Base-by-base conservation (phyloP, 2,329 filamentous ascomycete genomes). In the Colletotrichum horii region DNA sequence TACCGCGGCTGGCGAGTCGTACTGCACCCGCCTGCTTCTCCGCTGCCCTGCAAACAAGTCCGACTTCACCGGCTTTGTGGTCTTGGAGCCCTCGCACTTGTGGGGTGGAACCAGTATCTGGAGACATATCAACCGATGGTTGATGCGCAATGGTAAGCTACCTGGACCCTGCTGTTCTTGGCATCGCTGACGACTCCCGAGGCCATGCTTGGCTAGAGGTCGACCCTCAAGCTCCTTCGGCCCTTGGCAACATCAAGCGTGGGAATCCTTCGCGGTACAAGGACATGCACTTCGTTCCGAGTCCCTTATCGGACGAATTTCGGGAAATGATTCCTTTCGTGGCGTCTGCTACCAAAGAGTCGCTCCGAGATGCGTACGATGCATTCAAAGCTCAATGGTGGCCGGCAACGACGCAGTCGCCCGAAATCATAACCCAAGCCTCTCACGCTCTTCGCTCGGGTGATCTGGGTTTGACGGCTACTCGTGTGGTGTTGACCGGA, bases 71-170 rank as follows among this genome's bases (percentile, higher is more conserved):
- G 74, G 76, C 16, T 77, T 78, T 15, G 74, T 74, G 16, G 74
- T 77, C 1, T 58, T 75, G 30, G 77, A 78, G 48, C 77, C 77
- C 3, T 78, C 76, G 2, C 77, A 78, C 56, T 55, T 78, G 5
- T 78, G 77, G 74, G 76, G 77, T 14, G 77, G 77, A 68, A 78
- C 77, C 6, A 78, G 77, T n/a, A 74, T 78, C 24, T 78, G 77
- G 77, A 74, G 77, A 24, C 74, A 77, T 52, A 74, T 71, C 24
- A 78, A 68, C 52, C 70, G 77, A 30, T 78, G 77, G 77, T n/a
- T 78, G 11, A 78, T 78, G 77, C 66, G 77, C 7, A 78, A 76
- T n/a, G 76, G 77, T 77, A 64, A 52, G 28, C 26, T 24, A 64
- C 30, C 30, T 7, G 55, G 6, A n/a, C 16, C 16, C 15, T 58